Conservation (phyloP, 768 basidiomycete genomes). For the Phaffia australis region DNA sequence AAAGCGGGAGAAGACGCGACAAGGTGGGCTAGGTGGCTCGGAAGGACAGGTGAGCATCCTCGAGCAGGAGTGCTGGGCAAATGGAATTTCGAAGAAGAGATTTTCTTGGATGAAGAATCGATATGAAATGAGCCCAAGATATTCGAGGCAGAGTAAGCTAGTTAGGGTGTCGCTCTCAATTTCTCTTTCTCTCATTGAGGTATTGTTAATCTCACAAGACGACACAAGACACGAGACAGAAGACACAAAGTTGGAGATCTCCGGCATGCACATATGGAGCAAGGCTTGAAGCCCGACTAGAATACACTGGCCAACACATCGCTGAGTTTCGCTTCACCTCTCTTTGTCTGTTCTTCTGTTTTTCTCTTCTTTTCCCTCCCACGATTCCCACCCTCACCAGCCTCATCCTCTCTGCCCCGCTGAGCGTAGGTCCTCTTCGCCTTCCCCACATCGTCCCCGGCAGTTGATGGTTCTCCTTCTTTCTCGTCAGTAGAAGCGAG, state of each 20-base stretch:
- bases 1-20: slow-evolving; percentile 10
- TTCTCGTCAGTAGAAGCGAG: slow-evolving; percentile 15
- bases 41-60: slow-evolving; percentile 15
- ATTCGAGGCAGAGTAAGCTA: no score
- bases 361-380: slow-evolving; percentile 31
- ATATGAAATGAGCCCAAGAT: no score
- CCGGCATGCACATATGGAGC: no score
- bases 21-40: slow-evolving; percentile 5
- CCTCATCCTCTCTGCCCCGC: slow-evolving; percentile 15
- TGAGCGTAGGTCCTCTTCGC: slow-evolving; percentile 23
- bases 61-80: slow-evolving; percentile 8
- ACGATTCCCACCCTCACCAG: not conserved
- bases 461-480: not conserved
- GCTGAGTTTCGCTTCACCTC: slow-evolving; percentile 31
- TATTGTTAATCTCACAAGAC: no score
- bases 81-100: not conserved
- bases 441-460: slow-evolving; percentile 17
- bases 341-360: slow-evolving; percentile 27
- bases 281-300: not conserved
- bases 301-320: slow-evolving; percentile 35
- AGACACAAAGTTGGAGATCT: no score
- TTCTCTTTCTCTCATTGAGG: no score
- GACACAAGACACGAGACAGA: no score
- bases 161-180: no score
- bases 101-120: no score